Conservation (phyloP, 2,329 filamentous ascomycete genomes). For the Paecilomyces sp. region DNA sequence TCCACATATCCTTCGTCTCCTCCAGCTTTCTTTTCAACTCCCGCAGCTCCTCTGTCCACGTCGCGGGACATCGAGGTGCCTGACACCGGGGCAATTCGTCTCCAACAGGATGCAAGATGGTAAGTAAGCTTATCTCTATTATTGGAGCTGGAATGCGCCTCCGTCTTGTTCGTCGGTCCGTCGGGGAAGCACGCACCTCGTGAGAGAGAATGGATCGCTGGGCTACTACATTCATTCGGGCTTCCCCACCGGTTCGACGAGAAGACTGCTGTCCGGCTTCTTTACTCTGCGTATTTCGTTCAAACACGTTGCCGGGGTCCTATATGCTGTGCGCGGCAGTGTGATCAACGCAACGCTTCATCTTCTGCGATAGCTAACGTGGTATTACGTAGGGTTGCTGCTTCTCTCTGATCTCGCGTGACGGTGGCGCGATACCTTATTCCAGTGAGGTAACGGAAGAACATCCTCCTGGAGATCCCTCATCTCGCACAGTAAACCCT, state of each 20-base stretch:
- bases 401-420: slow-evolving; percentile 28
- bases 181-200: neutral
- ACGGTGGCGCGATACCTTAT: slow-evolving; percentile 16
- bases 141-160: neutral
- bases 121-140: slow-evolving; percentile 13
- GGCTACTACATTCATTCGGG: neutral
- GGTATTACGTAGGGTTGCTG: slow-evolving; percentile 29
- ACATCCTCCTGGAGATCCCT: slow-evolving; percentile 11
- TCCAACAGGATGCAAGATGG: slow-evolving; percentile 27
- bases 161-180: neutral
- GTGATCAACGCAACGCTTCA: neutral
- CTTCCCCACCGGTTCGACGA: neutral
- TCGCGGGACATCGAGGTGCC: neutral
- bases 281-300: neutral
- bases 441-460: slow-evolving; percentile 16
- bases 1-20: slow-evolving; percentile 1
- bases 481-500: slow-evolving; percentile 9
- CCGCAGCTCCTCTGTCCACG: neutral
- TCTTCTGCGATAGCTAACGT: neutral
- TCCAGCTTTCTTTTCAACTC: slow-evolving; percentile 4
- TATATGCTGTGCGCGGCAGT: neutral
- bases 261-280: neutral
- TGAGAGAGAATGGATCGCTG: neutral
- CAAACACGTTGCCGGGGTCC: neutral
- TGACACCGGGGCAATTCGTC: slow-evolving; percentile 18